A percentile compares a stretch with the other conserved stretches of the same genome.
phyloP scores from a whole-genome alignment of 495 filamentous ascomycete genomes.

The Choiromyces venosus region DNA sequence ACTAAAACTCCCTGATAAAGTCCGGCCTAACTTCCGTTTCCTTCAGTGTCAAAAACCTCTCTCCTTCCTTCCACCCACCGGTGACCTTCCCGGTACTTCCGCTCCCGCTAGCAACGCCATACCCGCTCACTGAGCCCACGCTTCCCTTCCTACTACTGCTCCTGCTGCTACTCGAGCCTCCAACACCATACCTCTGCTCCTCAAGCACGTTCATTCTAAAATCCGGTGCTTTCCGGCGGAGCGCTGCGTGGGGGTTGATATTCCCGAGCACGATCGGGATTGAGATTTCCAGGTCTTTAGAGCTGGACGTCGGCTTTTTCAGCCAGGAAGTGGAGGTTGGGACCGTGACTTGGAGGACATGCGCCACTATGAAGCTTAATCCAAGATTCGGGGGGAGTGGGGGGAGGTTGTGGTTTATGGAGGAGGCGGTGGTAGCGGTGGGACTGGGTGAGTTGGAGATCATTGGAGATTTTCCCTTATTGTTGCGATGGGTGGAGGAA shows the following conservation, averaged over 20 bases:
- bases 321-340: constrained; percentile 28
- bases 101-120: constrained; percentile 7
- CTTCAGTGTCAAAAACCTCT: constrained; percentile 38
- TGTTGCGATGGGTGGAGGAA: constrained; percentile 19
- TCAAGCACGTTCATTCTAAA: constrained; percentile 31
- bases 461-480: constrained; percentile 31
- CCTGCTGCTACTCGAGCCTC: constrained; percentile 22
- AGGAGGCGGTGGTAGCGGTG: constrained; percentile 19
- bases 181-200: constrained; percentile 24
- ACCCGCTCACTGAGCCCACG: constrained; percentile 25
- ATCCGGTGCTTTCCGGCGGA: constrained; percentile 28
- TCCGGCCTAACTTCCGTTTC: constrained; percentile 32
- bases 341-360: constrained; percentile 35
- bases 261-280: constrained; percentile 39
- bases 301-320: constrained; percentile 21
- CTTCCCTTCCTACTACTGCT: constrained; percentile 25
- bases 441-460: constrained; percentile 11
- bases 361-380: constrained; percentile 35
- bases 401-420: constrained; percentile 9
- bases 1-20: constrained; percentile 27
- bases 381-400: neutral
- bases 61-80: constrained; percentile 32
- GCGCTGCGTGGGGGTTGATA: constrained; percentile 20
- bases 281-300: constrained; percentile 34
- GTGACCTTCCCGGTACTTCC: constrained; percentile 8